A percentile compares a stretch with the other conserved stretches of the same genome.
Evolutionary conservation across 1,284 basidiomycete genomes (phyloP).

Genomic region (Taiwanofungus camphoratus): DNA sequence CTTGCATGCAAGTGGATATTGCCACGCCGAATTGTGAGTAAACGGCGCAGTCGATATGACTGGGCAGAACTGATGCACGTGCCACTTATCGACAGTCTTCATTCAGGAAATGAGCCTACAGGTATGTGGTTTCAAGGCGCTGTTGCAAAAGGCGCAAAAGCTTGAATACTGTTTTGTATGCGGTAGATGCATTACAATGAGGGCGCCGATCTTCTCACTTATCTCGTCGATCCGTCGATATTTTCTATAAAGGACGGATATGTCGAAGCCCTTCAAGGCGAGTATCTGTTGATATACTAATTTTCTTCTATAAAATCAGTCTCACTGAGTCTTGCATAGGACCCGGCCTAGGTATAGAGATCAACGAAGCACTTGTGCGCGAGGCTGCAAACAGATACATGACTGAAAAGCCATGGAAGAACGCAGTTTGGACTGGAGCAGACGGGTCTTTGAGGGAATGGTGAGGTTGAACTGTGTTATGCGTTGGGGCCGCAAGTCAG

Average conservation of each 20-base stretch:
- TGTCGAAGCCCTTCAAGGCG: conserved; percentile 48
- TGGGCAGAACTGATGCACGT: background rate
- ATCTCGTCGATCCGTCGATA: conserved; percentile 50
- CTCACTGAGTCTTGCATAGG: conserved; percentile 26
- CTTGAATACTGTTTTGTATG: background rate
- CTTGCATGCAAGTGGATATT: conserved; percentile 55
- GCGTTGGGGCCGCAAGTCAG: no score
- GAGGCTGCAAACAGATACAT: conserved; percentile 35
- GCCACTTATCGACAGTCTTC: conserved; percentile 33
- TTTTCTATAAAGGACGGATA: conserved; percentile 60
- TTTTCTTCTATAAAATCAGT: background rate
- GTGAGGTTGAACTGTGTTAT: no score
- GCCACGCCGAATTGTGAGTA: conserved; percentile 49
- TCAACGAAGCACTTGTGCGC: conserved; percentile 63
- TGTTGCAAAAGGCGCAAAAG: background rate
- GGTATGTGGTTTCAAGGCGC: conserved; percentile 25
- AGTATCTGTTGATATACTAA: conserved; percentile 7
- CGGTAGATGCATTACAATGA: conserved; percentile 69
- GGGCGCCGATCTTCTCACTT: conserved; percentile 66
- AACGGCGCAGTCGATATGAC: no score
- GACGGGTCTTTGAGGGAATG: conserved; percentile 52
- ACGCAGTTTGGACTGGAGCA: conserved; percentile 55
- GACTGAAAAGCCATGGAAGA: conserved; percentile 46
- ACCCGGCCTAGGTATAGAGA: conserved; percentile 64
- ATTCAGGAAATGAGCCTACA: conserved; percentile 69